Evolutionary conservation across 257 asterid species (phyloP), one percentile per base, ranked within the genome.

Genomic region (Rhazya stricta): DNA sequence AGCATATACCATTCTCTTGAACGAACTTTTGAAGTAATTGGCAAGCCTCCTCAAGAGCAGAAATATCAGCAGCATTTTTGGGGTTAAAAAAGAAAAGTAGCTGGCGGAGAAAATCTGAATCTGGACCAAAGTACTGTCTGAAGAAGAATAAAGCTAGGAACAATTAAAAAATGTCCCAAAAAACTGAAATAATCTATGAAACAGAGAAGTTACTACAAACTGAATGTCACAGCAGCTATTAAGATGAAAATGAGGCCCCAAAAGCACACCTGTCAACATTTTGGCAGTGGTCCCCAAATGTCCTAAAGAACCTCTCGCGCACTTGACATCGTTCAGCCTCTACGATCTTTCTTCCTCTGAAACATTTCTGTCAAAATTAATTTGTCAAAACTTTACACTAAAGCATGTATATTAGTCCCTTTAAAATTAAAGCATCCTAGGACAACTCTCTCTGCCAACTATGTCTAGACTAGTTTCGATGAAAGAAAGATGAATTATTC

Each of bases 41-140:
- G 84, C 99, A 92, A 66, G 89, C 82, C 89, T 89, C 92, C 89
- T 86, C 94, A 23, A 95, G 94, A 75, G 87, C 91, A 60, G 96
- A 81, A 87, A 89, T 73, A 85, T 95, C 99, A 84, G 85, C 81
- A 70, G 73, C 84, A 61, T 85, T 68, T 85, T 85, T 86, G 74
- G 98, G 96, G 81, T 89, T 92, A 77, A 89, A 89, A 91, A 92
- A 95, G 88, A 95, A 95, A 81, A 89, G 88, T 72, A 95, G 88
- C 86, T 83, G 93, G 77, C 82, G 83, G 67, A 92, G 87, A 81
- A 88, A 95, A 84, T 87, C 87, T 53, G 98, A 92, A 77, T 87
- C 96, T 41, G 92, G 89, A 61, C 94, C 89, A 83, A 95, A 95
- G 80, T 94, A 86, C 74, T 86, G 89, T 93, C 98, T 92, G 96